A percentile compares a stretch with the other conserved stretches of the same genome.
These are phyloP conservation scores for Corniculantispora saksenae DNA, from an alignment of 2,329 filamentous ascomycete species.

Conservation along the genomic window DNA sequence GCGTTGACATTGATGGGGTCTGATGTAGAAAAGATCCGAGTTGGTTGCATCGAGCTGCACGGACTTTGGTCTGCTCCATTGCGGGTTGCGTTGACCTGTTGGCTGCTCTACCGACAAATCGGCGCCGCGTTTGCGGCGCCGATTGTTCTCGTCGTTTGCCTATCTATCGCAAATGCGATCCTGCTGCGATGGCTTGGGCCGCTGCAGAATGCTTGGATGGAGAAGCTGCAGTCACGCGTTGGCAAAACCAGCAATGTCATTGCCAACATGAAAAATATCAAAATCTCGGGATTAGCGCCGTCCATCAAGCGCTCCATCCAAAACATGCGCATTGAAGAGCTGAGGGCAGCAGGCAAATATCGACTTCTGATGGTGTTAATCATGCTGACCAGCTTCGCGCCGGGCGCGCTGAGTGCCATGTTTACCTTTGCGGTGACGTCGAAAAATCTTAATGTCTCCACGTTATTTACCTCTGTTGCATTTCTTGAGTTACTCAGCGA, in stretches of 20 bases:
- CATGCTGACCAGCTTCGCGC: slow-evolving; percentile 33
- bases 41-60: slow-evolving; percentile 38
- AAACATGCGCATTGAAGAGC: slow-evolving; percentile 30
- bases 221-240: slow-evolving; percentile 35
- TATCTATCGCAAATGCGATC: slow-evolving; percentile 11
- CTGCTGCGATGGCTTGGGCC: slow-evolving; percentile 22
- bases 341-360: slow-evolving; percentile 30
- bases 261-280: slow-evolving; percentile 35
- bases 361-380: slow-evolving; percentile 29
- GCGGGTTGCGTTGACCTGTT: slow-evolving; percentile 47
- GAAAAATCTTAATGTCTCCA: slow-evolving; percentile 27
- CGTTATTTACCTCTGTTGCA: slow-evolving; percentile 32
- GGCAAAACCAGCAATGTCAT: slow-evolving; percentile 33
- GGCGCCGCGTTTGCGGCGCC: slow-evolving; percentile 50
- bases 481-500: slow-evolving; percentile 7
- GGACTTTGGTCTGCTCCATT: slow-evolving; percentile 43
- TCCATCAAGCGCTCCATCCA: slow-evolving; percentile 27
- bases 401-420: slow-evolving; percentile 36
- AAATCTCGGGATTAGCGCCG: slow-evolving; percentile 32
- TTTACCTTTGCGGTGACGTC: slow-evolving; percentile 35
- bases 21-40: slow-evolving; percentile 45
- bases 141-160: slow-evolving; percentile 41
- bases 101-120: slow-evolving; percentile 47
- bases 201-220: slow-evolving; percentile 39
- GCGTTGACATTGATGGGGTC: slow-evolving; percentile 50